Base-by-base conservation (phyloP, 2,329 filamentous ascomycete species). In the Pyricularia grisea region DNA sequence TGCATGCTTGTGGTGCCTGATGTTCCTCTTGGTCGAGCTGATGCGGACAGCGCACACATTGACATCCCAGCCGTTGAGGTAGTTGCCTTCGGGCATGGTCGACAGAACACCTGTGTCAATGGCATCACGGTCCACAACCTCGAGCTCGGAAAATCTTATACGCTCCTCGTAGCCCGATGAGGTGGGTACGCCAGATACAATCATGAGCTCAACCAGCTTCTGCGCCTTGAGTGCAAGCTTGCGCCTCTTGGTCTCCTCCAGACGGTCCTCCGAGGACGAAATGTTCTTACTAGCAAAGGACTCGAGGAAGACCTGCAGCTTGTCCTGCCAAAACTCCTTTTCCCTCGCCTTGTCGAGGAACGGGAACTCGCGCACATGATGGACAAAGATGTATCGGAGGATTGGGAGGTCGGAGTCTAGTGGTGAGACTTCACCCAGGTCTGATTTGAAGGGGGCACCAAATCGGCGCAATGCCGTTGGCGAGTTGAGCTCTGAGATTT, bases 301-400 rank as follows among this genome's bases (percentile, higher is more conserved):
- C 79, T 98, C 94, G 28, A 99, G 85, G 76, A 99, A 99, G 77
- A 94, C 88, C 83, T 99, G 95, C 71, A 99, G 83, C 79, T 97
- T 98, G 77, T 98, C 93, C 81, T 99, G 95, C 95, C 95, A 99
- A 76, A 99, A 99, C 80, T 99, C 95, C 85, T 98, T 97, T 85
- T 99, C 95, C 76, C 88, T 91, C 27, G 95, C 95, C 83, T 97
- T 93, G 80, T 99, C 93, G 72, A 99, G 87, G 77, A 99, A 99
- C 0, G 95, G 95, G 75, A 99, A 99, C 75, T 98, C 96, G 76
- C 95, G 93, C 70, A 99, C 89, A 88, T 98, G 94, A 77, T 98
- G 91, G 68, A 98, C 95, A 77, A 99, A 99, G 76, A 99, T 97
- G 81, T 95, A 98, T 73, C 95, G 88, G 71, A 99, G 84, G 71